These are phyloP conservation scores for Monosporascus sp. DNA, from an alignment of 2,329 filamentous ascomycete genomes.

Conservation along the genomic window DNA sequence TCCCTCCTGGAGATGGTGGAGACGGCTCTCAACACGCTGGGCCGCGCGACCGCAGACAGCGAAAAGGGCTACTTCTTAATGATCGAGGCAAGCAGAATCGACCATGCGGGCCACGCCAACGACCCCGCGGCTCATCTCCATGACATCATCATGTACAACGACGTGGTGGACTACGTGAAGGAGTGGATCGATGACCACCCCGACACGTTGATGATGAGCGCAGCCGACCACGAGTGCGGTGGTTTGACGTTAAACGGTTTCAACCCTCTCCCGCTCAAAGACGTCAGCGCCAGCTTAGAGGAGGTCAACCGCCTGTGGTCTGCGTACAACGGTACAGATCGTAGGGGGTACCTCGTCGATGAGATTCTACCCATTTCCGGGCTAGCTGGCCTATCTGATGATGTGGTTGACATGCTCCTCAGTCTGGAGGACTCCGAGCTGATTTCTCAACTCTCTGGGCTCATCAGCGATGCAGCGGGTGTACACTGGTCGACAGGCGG, in stretches of 20 bases:
- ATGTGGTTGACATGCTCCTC: slow-evolving; percentile 20
- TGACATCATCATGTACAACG: slow-evolving; percentile 36
- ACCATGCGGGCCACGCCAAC: slow-evolving; percentile 42
- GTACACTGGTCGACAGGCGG: slow-evolving; percentile 29
- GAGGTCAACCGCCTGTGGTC: slow-evolving; percentile 21
- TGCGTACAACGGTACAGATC: slow-evolving; percentile 25
- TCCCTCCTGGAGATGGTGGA: slow-evolving; percentile 35
- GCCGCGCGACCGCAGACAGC: slow-evolving; percentile 24
- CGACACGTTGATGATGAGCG: slow-evolving; percentile 33
- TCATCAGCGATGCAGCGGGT: slow-evolving; percentile 26
- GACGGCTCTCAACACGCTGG: slow-evolving; percentile 31
- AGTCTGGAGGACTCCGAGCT: slow-evolving; percentile 20
- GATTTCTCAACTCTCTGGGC: slow-evolving; percentile 20
- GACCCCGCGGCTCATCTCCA: slow-evolving; percentile 49
- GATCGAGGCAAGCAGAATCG: slow-evolving; percentile 32
- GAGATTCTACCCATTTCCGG: slow-evolving; percentile 27
- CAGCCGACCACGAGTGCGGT: slow-evolving; percentile 36
- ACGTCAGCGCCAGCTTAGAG: slow-evolving; percentile 27
- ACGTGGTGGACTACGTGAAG: slow-evolving; percentile 31
- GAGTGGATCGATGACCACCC: slow-evolving; percentile 35
- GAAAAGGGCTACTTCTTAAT: slow-evolving; percentile 35
- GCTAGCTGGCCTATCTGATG: slow-evolving; percentile 24
- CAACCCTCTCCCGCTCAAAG: slow-evolving; percentile 27
- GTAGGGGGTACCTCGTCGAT: slow-evolving; percentile 20
- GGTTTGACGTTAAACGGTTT: slow-evolving; percentile 34